These are phyloP conservation scores for Trichocladium uniseriatum DNA, from an alignment of 495 filamentous ascomycete genomes.

Conservation along the genomic window DNA sequence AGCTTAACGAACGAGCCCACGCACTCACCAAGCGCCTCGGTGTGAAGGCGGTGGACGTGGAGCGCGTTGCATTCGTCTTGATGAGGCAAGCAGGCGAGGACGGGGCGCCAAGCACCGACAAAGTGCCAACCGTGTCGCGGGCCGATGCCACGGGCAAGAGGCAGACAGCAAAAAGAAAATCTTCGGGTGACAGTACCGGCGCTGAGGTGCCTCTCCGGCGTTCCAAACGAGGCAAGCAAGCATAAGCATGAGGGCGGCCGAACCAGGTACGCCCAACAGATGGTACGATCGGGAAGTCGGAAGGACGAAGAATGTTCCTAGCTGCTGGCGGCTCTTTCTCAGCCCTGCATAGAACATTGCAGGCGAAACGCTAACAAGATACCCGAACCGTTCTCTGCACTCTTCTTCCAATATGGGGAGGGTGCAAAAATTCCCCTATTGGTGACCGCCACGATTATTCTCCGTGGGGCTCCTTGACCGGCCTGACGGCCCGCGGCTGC, in stretches of 20 bases:
- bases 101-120: neutral
- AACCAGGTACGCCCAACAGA: constrained; percentile 4
- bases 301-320: constrained; percentile 11
- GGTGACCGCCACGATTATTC: constrained; percentile 18
- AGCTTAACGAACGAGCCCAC: constrained; percentile 39
- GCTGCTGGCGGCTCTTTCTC: constrained; percentile 10
- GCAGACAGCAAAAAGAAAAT: constrained; percentile 29
- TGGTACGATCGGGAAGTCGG: constrained; percentile 11
- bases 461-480: constrained; percentile 14
- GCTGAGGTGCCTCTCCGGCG: constrained; percentile 13
- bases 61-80: constrained; percentile 59
- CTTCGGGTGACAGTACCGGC: constrained; percentile 13
- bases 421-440: constrained; percentile 22
- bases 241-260: constrained; percentile 5
- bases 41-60: constrained; percentile 50
- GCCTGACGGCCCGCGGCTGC: constrained; percentile 21
- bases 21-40: constrained; percentile 41
- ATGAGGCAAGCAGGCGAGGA: constrained; percentile 29
- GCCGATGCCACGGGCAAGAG: neutral
- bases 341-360: constrained; percentile 17
- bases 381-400: constrained; percentile 8
- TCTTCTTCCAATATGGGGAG: neutral
- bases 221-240: constrained; percentile 27
- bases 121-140: constrained; percentile 4
- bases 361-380: constrained; percentile 12